Evolutionary conservation across 1,284 basidiomycete genomes (phyloP), one percentile per base, ranked within the genome.

Genomic region (Leccinum ponderosum): DNA sequence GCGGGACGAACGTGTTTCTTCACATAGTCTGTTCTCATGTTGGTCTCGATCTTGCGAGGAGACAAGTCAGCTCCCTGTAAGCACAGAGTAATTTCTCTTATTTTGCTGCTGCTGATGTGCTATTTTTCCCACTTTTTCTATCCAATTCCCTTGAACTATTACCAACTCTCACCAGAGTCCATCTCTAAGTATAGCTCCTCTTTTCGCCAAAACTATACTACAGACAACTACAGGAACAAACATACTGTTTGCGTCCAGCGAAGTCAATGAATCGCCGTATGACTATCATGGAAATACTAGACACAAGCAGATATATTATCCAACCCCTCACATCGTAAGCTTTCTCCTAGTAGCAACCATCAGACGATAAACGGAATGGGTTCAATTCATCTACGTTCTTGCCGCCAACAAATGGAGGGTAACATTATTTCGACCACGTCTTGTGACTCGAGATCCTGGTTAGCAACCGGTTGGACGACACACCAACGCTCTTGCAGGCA

Each of bases 1-100:
- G 4, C 25, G 12, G 48, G 47, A 75, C 44, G 37, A 35, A 51
- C 37, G 37, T 15, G 22, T n/a, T 27, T 51, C 12, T 51, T 56
- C 33, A 14, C n/a, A 42, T 29, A 29, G 8, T 27, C 22, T 14
- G 6, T 63, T 42, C 39, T 42, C 8, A 42, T 17, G n/a, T 17
- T 42, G 39, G 39, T 42, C n/a, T 42, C 22, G 2, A 56, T 54
- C 11, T 29, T 35, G 6, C 7, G n/a, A 56, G 35, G 25, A 25
- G 53, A 37, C 33, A 51, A 33, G 9, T 6, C 44, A 3, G 8
- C 17, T 29, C 44, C 29, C 14, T 62, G 65, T 42, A 29, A 17
- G 35, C 17, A 44, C 39, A 35, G 5, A 44, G 2, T 44, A 17
- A 17, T 20, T 17, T 44, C 5, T 17, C 42, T 44, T 44, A 3